These are phyloP conservation scores for Hymenotorrendiella dingleyae DNA, from an alignment of 2,329 filamentous ascomycete genomes.

Conservation along the genomic window DNA sequence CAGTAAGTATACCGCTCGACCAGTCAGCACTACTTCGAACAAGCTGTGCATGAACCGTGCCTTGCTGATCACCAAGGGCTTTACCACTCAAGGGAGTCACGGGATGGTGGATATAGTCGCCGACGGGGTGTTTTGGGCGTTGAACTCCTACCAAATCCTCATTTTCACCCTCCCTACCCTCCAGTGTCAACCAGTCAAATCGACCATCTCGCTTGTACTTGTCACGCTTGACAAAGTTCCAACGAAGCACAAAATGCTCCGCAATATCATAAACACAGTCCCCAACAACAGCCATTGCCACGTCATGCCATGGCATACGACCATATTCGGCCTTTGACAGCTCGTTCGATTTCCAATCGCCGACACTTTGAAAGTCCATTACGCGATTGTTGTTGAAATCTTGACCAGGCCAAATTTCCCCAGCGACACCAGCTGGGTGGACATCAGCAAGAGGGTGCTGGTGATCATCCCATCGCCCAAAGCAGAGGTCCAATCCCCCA, in stretches of 20 bases:
- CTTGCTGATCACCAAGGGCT: conserved; percentile 52
- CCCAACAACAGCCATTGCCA: conserved; percentile 84
- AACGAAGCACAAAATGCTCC: conserved; percentile 88
- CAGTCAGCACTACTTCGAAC: conserved; percentile 90
- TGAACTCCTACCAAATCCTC: conserved; percentile 87
- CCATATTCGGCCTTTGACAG: conserved; percentile 86
- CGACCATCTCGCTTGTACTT: conserved; percentile 88
- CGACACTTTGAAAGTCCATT: conserved; percentile 88
- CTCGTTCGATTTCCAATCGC: conserved; percentile 91
- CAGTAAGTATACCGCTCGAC: conserved; percentile 83
- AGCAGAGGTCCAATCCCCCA: conserved; percentile 90
- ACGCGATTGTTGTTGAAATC: conserved; percentile 98
- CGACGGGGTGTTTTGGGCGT: conserved; percentile 80
- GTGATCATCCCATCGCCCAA: conserved; percentile 85
- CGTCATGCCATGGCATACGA: conserved; percentile 98
- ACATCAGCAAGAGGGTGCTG: conserved; percentile 84
- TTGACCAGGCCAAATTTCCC: conserved; percentile 90
- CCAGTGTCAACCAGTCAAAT: conserved; percentile 80
- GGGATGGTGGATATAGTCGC: conserved; percentile 80
- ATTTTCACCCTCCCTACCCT: conserved; percentile 68
- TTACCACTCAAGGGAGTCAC: conserved; percentile 63
- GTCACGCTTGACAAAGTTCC: conserved; percentile 96
- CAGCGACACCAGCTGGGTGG: conserved; percentile 73
- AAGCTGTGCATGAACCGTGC: conserved; percentile 74
- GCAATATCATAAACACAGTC: conserved; percentile 90